phyloP scores from a whole-genome alignment of 768 basidiomycete genomes.

The Baorangia bicolor region DNA sequence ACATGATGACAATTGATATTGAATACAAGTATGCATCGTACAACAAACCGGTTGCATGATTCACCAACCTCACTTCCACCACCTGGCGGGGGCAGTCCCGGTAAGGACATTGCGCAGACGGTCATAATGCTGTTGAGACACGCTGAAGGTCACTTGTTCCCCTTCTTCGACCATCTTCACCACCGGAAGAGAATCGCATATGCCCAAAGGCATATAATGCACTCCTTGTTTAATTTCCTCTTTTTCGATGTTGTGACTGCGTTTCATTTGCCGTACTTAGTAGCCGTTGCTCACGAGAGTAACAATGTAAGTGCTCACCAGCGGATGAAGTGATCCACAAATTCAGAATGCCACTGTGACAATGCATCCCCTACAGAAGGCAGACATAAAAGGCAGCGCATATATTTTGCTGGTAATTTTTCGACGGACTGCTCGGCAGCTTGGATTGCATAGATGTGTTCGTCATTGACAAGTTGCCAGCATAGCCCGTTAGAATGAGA shows the following conservation, averaged over 20 bases:
- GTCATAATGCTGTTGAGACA: too few species aligned
- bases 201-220: not conserved
- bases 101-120: not conserved
- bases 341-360: accelerated
- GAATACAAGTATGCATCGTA: not conserved
- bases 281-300: not conserved
- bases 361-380: not conserved
- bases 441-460: not conserved
- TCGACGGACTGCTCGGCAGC: not conserved
- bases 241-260: not conserved
- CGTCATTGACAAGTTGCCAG: not conserved
- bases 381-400: not conserved
- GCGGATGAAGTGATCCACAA: not conserved
- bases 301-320: not conserved
- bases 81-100: too few species aligned
- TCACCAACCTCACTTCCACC: too few species aligned
- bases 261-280: not conserved
- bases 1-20: not conserved
- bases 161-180: not conserved
- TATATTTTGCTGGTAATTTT: not conserved
- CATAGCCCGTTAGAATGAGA: not conserved
- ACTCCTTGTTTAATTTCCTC: not conserved
- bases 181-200: not conserved
- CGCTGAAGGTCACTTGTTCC: not conserved
- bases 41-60: not conserved